Base-by-base conservation (phyloP, 1,284 basidiomycete species). In the Cutaneotrichosporon sp. region DNA sequence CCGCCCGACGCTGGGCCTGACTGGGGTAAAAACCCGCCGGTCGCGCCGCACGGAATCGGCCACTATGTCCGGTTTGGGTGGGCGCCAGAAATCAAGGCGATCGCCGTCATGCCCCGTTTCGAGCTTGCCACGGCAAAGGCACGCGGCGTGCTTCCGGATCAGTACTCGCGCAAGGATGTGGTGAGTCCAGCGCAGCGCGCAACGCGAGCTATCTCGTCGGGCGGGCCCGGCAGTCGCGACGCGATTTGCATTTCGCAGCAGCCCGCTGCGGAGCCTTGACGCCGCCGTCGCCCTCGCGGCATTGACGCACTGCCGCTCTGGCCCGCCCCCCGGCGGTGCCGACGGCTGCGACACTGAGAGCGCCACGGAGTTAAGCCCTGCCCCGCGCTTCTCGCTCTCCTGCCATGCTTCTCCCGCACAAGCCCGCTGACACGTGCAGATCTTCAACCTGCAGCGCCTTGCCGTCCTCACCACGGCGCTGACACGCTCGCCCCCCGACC, bases 381-480 rank as follows among this genome's bases (percentile, higher is more conserved):
- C 30, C 41, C 15, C 13, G 14, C 15, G 4, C 7, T 7, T 15
- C 41, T 46, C n/a, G 17, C 5, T 18, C 12, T 1, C 21, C 37
- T 17, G 2, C 22, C 14, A 22, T 33, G 8, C 30, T 13, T 36
- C 34, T 43, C 8, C 40, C 8, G 35, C 18, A 36, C 46, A 9
- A 18, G 15, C 22, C 20, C 8, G 23, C 54, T 54, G 34, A 56
- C 42, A 2, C 10, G n/a, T n/a, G 10, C 69, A 97, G 93, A 86
- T 99, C 20, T 99, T 98, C 80, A 98, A 99, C 73, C 79, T 99
- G 49, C 96, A 99, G 76, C 83, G 96, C 23, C 79, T 99, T 13
- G 96, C 96, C 0, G 96, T 99, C n/a, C 81, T 99, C 52, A 98
- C 96, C 1, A 96, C 92, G 1, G 93, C 96, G 0, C 82, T 99